phyloP scores from a whole-genome alignment of 2,329 filamentous ascomycete species.

The Clonostachys chloroleuca region DNA sequence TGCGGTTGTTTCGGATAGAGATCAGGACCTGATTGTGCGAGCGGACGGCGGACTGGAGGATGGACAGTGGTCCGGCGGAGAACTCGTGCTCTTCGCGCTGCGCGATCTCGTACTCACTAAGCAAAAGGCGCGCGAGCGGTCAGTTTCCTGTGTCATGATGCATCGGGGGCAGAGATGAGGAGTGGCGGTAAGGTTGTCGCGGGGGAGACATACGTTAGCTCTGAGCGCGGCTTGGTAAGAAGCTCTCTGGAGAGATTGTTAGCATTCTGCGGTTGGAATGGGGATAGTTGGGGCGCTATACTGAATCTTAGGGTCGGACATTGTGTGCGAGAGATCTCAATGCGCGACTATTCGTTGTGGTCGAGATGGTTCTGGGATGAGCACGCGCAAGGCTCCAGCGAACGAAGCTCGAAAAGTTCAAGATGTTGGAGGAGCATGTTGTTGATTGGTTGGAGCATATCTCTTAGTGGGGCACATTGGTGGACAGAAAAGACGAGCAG shows the following conservation, averaged over 20 bases:
- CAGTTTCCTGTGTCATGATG: conserved; percentile 8
- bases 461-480: too few species aligned
- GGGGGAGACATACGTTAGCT: conserved; percentile 70
- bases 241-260: conserved; percentile 62
- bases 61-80: conserved; percentile 61
- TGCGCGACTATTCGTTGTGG: not conserved
- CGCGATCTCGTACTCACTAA: conserved; percentile 85
- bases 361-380: conserved; percentile 9
- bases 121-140: not conserved
- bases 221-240: conserved; percentile 79
- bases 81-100: conserved; percentile 60
- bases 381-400: conserved; percentile 26
- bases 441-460: too few species aligned
- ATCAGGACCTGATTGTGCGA: conserved; percentile 95
- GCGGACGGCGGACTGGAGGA: conserved; percentile 94
- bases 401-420: conserved; percentile 22
- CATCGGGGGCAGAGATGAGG: conserved; percentile 1
- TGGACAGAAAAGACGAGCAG: too few species aligned
- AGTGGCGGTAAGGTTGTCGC: conserved; percentile 14
- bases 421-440: not conserved
- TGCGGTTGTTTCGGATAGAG: conserved; percentile 96
- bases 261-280: conserved; percentile 9
- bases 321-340: conserved; percentile 18
- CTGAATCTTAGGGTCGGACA: conserved; percentile 72
- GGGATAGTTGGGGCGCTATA: conserved; percentile 24